These are phyloP conservation scores for Ophiostoma triangulosporum DNA, from an alignment of 2,329 filamentous ascomycete genomes.

Conservation along the genomic window DNA sequence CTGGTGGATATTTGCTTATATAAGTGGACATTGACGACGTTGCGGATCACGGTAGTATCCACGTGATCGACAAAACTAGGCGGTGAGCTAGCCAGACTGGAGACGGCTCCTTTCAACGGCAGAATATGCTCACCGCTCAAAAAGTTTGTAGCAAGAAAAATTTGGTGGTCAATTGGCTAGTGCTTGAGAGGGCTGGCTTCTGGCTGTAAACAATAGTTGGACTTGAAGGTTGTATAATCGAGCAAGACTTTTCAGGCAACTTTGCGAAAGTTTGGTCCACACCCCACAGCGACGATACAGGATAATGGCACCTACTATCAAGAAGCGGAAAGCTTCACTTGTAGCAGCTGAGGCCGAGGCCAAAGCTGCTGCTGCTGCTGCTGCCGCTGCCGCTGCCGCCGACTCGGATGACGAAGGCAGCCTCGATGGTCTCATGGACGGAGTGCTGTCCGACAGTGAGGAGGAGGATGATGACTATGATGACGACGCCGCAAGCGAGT, in stretches of 20 bases:
- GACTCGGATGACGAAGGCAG: conserved; percentile 47
- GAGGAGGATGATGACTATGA: conserved; percentile 41
- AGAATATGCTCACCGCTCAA: conserved; percentile 11
- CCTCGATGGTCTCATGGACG: conserved; percentile 37
- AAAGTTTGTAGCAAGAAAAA: conserved; percentile 12
- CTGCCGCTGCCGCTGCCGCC: conserved; percentile 30
- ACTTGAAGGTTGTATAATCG: not conserved
- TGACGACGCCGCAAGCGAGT: conserved; percentile 29
- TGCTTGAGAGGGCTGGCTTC: not conserved
- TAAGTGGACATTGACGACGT: not conserved
- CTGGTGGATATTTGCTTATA: not conserved
- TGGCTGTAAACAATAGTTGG: not conserved
- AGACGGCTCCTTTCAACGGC: not conserved
- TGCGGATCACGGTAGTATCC: not conserved
- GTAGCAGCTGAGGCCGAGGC: conserved; percentile 32
- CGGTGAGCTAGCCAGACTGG: not conserved
- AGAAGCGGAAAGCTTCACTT: conserved; percentile 53
- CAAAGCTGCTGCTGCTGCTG: not conserved
- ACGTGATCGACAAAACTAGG: too few species aligned
- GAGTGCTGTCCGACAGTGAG: conserved; percentile 42
- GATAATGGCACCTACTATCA: conserved; percentile 25
- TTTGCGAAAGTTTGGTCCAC: not conserved
- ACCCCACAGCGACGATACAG: not conserved
- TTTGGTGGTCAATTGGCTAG: not conserved
- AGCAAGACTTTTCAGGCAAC: not conserved